Conservation (phyloP, 768 basidiomycete species). For the Podaxis mareebaensis region DNA sequence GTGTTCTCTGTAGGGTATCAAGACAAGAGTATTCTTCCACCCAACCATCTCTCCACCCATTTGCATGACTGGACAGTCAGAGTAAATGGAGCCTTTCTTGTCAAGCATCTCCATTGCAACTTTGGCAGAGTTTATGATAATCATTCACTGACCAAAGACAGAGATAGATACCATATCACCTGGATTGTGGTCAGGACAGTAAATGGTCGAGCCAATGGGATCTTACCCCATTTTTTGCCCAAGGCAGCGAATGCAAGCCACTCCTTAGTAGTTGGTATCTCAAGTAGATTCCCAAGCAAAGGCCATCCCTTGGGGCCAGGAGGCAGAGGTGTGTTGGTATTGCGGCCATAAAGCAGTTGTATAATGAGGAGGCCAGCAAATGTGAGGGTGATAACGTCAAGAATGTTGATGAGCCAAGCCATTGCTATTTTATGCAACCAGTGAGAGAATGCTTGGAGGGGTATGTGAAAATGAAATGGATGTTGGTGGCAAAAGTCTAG, state of each 20-base stretch:
- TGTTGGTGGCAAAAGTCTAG: background rate
- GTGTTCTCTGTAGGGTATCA: slow-evolving; percentile 38
- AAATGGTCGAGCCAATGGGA: background rate
- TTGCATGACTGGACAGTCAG: slow-evolving; percentile 48
- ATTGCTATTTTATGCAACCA: slow-evolving; percentile 1
- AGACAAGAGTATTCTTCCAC: slow-evolving; percentile 37
- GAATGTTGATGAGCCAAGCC: slow-evolving; percentile 17
- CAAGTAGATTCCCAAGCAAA: slow-evolving; percentile 47
- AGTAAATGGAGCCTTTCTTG: slow-evolving; percentile 52
- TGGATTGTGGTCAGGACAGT: slow-evolving; percentile 17
- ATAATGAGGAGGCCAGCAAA: slow-evolving; percentile 21
- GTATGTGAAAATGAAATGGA: background rate
- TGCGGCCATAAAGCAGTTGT: slow-evolving; percentile 21
- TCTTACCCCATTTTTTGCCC: slow-evolving; percentile 45
- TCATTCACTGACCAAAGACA: slow-evolving; percentile 44
- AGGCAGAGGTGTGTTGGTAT: slow-evolving; percentile 30
- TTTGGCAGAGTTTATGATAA: slow-evolving; percentile 44
- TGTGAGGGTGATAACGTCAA: slow-evolving; percentile 21
- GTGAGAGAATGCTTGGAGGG: background rate
- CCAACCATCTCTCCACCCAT: slow-evolving; percentile 46
- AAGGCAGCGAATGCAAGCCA: slow-evolving; percentile 47
- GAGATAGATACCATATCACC: slow-evolving; percentile 46
- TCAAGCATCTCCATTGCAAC: slow-evolving; percentile 51
- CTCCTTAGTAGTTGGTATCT: slow-evolving; percentile 47
- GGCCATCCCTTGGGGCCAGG: slow-evolving; percentile 50